Percentiles rank a stretch among this genome's conserved stretches.
phyloP scores from a whole-genome alignment of 495 filamentous ascomycete genomes.

The Aspergillus affinis region DNA sequence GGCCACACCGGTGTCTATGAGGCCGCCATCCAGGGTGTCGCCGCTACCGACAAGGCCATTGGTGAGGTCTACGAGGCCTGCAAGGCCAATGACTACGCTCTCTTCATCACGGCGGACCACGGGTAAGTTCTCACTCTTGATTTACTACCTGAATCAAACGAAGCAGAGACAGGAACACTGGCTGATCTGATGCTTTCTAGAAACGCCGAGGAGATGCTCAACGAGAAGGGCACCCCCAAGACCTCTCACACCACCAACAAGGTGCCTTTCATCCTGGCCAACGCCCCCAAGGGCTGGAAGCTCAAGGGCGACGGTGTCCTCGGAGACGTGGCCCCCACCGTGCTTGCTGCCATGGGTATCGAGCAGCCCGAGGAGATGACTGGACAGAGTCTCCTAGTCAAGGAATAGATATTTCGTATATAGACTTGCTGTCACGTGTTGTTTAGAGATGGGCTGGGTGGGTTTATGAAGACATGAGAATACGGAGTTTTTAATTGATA shows the following conservation, averaged over 20 bases:
- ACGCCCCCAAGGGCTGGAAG: slow-evolving; percentile 86
- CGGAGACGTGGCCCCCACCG: slow-evolving; percentile 92
- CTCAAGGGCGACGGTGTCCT: slow-evolving; percentile 85
- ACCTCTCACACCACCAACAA: slow-evolving; percentile 97
- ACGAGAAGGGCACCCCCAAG: slow-evolving; percentile 90
- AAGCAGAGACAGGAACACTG: background rate
- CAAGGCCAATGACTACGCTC: slow-evolving; percentile 85
- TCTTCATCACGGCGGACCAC: slow-evolving; percentile 95
- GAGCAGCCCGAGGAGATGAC: slow-evolving; percentile 90
- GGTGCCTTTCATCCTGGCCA: slow-evolving; percentile 97
- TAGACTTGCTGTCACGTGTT: slow-evolving; percentile 14
- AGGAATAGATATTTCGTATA: slow-evolving; percentile 41
- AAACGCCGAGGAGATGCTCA: slow-evolving; percentile 99
- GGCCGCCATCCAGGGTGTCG: slow-evolving; percentile 84
- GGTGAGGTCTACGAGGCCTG: slow-evolving; percentile 87
- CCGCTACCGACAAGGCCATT: slow-evolving; percentile 89
- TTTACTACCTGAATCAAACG: background rate
- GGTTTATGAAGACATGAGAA: slow-evolving; percentile 30
- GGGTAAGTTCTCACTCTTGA: slow-evolving; percentile 52
- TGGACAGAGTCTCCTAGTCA: slow-evolving; percentile 78
- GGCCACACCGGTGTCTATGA: slow-evolving; percentile 97
- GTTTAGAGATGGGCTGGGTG: slow-evolving; percentile 12
- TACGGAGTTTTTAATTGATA: slow-evolving; percentile 16
- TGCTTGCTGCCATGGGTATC: slow-evolving; percentile 88
- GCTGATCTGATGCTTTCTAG: slow-evolving; percentile 31